Conservation (phyloP, 495 filamentous ascomycete genomes). For the Lasiosphaeris hirsuta region DNA sequence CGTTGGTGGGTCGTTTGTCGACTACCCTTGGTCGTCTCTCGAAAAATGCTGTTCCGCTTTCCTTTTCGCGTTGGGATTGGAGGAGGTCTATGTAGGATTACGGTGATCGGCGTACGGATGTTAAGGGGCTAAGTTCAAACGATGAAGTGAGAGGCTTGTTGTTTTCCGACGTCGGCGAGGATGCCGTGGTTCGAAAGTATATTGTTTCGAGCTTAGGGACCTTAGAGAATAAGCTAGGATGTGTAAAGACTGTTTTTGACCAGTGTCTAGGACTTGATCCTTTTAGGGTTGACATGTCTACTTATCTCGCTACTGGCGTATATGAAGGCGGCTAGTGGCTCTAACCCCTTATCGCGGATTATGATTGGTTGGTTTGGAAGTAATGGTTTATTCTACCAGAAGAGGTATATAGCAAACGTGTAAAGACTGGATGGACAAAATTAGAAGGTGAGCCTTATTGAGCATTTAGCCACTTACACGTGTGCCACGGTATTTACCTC, state of each 20-base stretch:
- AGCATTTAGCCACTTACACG: neutral
- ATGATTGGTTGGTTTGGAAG: slow-evolving; percentile 4
- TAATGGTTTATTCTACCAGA: slow-evolving; percentile 1
- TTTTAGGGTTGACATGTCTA: neutral
- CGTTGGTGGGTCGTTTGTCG: slow-evolving; percentile 1
- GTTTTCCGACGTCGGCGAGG: no score
- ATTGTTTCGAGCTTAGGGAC: slow-evolving; percentile 2
- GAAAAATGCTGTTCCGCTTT: slow-evolving; percentile 2
- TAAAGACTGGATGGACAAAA: neutral
- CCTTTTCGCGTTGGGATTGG: neutral
- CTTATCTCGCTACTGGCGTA: slow-evolving; percentile 1
- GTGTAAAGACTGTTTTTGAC: neutral
- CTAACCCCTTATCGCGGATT: neutral
- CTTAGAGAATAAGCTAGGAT: neutral
- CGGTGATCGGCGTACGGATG: neutral
- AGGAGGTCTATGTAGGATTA: neutral
- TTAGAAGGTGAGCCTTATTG: no score
- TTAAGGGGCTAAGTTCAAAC: neutral
- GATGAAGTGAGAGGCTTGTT: no score
- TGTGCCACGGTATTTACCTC: slow-evolving; percentile 32
- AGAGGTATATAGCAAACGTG: neutral
- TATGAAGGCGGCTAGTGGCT: neutral
- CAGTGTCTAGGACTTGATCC: neutral
- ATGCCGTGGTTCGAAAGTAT: neutral
- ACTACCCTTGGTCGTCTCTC: slow-evolving; percentile 2